Evolutionary conservation across 306 rosid genomes (phyloP).

Genomic region (Quillaja saponaria): DNA sequence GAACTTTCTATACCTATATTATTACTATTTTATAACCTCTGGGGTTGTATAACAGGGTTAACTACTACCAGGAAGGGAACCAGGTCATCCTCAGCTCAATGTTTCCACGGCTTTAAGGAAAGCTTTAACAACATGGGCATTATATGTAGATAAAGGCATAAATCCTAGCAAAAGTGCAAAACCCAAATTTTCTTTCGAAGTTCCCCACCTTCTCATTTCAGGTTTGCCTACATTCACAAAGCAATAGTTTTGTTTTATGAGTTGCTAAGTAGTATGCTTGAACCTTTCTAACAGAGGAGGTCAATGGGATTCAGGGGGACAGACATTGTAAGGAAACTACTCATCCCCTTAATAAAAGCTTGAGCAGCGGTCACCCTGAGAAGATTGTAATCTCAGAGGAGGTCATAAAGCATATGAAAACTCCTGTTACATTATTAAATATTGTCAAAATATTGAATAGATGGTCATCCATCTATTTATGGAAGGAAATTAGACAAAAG

Average conservation of each 20-base stretch:
- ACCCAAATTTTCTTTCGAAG: constrained; percentile 82
- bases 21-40: constrained; percentile 24
- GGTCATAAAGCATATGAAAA: constrained; percentile 68
- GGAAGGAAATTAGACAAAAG: constrained; percentile 53
- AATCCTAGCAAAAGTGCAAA: constrained; percentile 63
- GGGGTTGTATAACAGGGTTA: constrained; percentile 53
- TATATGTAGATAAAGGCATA: constrained; percentile 77
- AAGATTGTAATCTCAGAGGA: constrained; percentile 60
- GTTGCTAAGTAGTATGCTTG: constrained; percentile 22
- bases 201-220: constrained; percentile 93
- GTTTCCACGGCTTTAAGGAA: constrained; percentile 68
- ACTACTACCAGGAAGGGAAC: constrained; percentile 84
- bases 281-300: constrained; percentile 65
- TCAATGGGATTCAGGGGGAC: constrained; percentile 92
- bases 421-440: constrained; percentile 70
- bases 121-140: constrained; percentile 78
- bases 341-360: constrained; percentile 53
- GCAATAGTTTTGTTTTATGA: neutral
- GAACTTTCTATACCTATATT: neutral
- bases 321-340: constrained; percentile 79
- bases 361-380: constrained; percentile 38
- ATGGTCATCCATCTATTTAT: constrained; percentile 79
- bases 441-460: constrained; percentile 72
- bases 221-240: constrained; percentile 44
- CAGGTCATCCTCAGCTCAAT: constrained; percentile 69